Base-by-base conservation (phyloP, 2,329 filamentous ascomycete genomes). In the Lithohypha guttulata region DNA sequence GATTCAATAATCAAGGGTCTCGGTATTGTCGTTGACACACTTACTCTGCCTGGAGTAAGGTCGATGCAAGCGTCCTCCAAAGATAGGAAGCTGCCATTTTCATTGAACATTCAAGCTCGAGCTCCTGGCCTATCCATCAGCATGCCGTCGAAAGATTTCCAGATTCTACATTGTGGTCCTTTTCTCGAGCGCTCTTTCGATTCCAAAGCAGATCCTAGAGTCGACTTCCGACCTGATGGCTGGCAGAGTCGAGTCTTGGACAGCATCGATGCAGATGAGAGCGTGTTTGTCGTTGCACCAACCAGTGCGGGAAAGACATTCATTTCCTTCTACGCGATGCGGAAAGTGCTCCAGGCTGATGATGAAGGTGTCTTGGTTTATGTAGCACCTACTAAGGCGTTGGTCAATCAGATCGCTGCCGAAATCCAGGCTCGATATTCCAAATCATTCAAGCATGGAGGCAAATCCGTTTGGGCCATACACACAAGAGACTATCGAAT, bases 281-380 rank as follows among this genome's bases (percentile, higher is more conserved):
- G 79, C 49, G 62, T 84, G 14, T 77, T 87, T 42, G 79, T 85
- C 1, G 76, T 87, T 6, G 82, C 82, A 0, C 82, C 82, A 0
- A 89, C 82, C 0, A 83, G 77, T 17, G 78, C 83, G 0, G 83
- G 83, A 46, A 89, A 87, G 57, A 89, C 82, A 0, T 89, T 87
- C 56, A 87, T 87, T 42, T 81, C 75, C 1, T 89, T 87, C 57
- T 86, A 89, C 50, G 82, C 82, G 1, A 89, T 87, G 79, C 79
- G 81, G 52, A 77, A 83, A 53, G 65, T 86, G 1, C 63, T 89
- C 7, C 68, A 80, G 52, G 69, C 70, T 3, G 75, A 73, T 45
- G 73, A 87, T 43, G 74, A 84, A 34, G 77, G 74, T 2, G 70
- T 87, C 2, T 59, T 89, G 5, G 78, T 87, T 0, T 89, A 87